Evolutionary conservation across 345 rosid genomes (phyloP).

Genomic region (Populus pruinosa): DNA sequence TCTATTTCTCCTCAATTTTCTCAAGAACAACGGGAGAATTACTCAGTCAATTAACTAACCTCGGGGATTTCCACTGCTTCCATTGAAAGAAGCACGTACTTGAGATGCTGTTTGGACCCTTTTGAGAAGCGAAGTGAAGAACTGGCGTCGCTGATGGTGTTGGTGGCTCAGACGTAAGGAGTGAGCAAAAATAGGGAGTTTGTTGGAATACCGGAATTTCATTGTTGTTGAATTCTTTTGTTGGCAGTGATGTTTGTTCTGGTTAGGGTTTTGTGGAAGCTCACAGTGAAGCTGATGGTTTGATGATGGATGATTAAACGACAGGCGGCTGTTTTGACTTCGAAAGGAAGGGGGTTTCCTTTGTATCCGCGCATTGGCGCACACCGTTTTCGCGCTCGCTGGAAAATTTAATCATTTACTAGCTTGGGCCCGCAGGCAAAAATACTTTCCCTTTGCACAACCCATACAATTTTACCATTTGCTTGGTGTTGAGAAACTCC

Average conservation of each 20-base stretch:
- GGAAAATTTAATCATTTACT: no score
- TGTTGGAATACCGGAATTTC: conserved; percentile 25
- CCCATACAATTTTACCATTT: no score
- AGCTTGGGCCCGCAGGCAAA: no score
- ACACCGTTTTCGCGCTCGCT: background rate
- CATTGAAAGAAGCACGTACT: conserved; percentile 42
- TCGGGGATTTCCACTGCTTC: conserved; percentile 41
- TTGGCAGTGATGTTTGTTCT: background rate
- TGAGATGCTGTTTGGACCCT: conserved; percentile 38
- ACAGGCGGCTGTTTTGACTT: no score
- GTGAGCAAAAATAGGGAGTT: conserved; percentile 28
- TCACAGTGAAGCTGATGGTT: background rate
- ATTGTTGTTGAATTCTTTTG: background rate
- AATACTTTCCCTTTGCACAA: no score
- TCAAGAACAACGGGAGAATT: background rate
- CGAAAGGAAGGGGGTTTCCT: no score
- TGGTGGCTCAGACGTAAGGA: conserved; percentile 27
- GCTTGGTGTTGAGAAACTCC: no score
- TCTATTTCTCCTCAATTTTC: no score
- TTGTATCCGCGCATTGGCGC: no score
- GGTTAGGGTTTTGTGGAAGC: conserved; percentile 2
- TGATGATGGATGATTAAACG: background rate
- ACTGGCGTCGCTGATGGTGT: conserved; percentile 34
- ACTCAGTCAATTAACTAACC: conserved; percentile 33
- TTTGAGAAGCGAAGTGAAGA: conserved; percentile 45